Percentiles rank a stretch among this genome's conserved stretches.
These are phyloP conservation scores for Candida koratica DNA, from an alignment of 805 yeast species.

Conservation along the genomic window DNA sequence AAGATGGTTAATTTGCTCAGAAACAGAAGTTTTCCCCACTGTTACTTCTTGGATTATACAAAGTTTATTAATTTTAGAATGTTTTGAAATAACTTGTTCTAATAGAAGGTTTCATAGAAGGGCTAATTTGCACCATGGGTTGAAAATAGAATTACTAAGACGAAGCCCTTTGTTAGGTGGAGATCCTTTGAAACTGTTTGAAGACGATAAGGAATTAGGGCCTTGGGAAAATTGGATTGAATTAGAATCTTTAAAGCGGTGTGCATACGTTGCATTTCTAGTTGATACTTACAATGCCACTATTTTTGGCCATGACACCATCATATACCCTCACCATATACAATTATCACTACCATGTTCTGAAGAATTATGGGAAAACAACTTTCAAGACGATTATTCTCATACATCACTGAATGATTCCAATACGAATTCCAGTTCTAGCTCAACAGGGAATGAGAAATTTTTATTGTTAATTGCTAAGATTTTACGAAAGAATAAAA, in stretches of 20 bases:
- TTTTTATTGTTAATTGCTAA: conserved; percentile 18
- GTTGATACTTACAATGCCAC: conserved; percentile 30
- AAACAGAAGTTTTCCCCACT: conserved; percentile 66
- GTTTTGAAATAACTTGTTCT: conserved; percentile 65
- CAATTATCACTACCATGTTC: conserved; percentile 22
- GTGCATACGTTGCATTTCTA: conserved; percentile 27
- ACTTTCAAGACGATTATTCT: conserved; percentile 3
- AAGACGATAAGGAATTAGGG: conserved; percentile 8
- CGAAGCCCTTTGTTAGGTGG: conserved; percentile 31
- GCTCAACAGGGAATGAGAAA: conserved; percentile 16
- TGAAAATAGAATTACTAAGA: conserved; percentile 29
- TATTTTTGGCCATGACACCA: conserved; percentile 24
- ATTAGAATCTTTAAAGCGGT: conserved; percentile 27
- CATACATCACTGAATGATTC: conserved; percentile 9
- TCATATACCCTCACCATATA: conserved; percentile 22
- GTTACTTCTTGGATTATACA: conserved; percentile 70
- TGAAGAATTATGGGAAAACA: conserved; percentile 21
- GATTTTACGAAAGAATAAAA: conserved; percentile 16
- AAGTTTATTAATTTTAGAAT: conserved; percentile 62
- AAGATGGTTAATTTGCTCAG: conserved; percentile 62
- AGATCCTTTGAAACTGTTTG: conserved; percentile 22
- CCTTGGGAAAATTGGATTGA: conserved; percentile 30
- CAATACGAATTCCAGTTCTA: conserved; percentile 6
- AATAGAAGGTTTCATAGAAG: conserved; percentile 66
- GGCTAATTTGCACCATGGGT: conserved; percentile 79